phyloP scores from a whole-genome alignment of 2,329 filamentous ascomycete genomes.

The Colletotrichum lentis region DNA sequence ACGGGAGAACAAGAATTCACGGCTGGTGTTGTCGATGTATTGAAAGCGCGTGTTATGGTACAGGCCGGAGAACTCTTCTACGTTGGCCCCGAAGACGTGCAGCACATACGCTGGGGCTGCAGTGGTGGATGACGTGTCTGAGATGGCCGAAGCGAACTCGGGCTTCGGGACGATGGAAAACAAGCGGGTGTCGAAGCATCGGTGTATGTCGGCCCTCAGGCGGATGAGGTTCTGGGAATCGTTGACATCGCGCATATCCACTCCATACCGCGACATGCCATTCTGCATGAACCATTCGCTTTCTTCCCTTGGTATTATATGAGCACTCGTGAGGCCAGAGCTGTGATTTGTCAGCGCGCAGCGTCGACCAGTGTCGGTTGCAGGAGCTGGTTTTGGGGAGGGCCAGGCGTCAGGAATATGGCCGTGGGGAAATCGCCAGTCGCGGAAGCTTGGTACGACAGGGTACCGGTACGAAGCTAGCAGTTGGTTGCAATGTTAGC shows the following conservation, averaged over 20 bases:
- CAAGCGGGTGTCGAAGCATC: neutral
- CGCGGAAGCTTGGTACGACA: neutral
- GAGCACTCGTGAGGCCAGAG: conserved; percentile 2
- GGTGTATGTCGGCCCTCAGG: conserved; percentile 7
- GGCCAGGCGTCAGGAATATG: neutral
- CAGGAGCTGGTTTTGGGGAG: neutral
- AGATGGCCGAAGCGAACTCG: neutral
- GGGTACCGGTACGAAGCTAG: neutral
- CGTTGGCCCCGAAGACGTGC: conserved; percentile 1
- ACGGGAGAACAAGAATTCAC: neutral
- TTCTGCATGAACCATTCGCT: conserved; percentile 14
- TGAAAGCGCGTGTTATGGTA: conserved; percentile 4
- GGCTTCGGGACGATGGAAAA: conserved; percentile 1
- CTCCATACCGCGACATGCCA: conserved; percentile 10
- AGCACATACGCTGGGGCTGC: neutral
- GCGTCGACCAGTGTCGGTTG: conserved; percentile 1
- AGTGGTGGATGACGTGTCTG: neutral
- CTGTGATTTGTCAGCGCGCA: conserved; percentile 1
- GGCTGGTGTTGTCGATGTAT: conserved; percentile 5
- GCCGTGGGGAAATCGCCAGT: neutral
- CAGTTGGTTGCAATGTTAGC: neutral
- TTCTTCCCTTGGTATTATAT: conserved; percentile 11
- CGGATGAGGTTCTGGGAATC: conserved; percentile 7
- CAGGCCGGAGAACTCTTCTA: conserved; percentile 6
- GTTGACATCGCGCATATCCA: conserved; percentile 3